Evolutionary conservation across 805 yeast genomes (phyloP).

Genomic region (Lipomyces sp.): DNA sequence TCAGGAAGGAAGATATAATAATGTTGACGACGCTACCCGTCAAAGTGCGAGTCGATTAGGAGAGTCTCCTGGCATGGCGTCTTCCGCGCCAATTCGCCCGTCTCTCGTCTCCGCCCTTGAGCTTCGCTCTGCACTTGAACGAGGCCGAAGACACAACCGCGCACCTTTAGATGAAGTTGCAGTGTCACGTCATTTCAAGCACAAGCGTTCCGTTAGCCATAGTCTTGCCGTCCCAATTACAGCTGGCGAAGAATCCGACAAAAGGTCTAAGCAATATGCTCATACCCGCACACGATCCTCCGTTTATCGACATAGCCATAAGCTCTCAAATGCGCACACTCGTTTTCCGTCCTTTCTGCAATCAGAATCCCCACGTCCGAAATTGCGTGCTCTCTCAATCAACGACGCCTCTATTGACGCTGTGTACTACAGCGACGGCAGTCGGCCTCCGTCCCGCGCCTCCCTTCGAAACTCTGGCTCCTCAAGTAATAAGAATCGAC

Average conservation of each 20-base stretch:
- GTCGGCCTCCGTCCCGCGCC: neutral
- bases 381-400: neutral
- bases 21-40: constrained; percentile 1
- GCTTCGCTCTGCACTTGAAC: constrained; percentile 34
- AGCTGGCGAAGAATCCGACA: neutral
- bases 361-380: too few species aligned
- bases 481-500: too few species aligned
- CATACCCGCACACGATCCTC: constrained; percentile 1
- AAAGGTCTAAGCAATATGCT: neutral
- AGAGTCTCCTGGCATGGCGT: neutral
- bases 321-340: neutral
- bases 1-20: constrained; percentile 4
- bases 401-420: constrained; percentile 1
- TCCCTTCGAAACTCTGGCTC: too few species aligned
- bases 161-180: constrained; percentile 2
- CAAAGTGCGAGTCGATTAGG: constrained; percentile 1
- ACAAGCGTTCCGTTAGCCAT: constrained; percentile 12
- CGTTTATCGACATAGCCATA: neutral
- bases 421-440: constrained; percentile 7
- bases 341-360: neutral
- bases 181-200: constrained; percentile 3
- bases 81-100: constrained; percentile 35
- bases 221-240: neutral
- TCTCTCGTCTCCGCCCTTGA: constrained; percentile 44
- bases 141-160: constrained; percentile 13